Evolutionary conservation across 2,329 filamentous ascomycete genomes (phyloP).

Genomic region (Esteya vermicola): DNA sequence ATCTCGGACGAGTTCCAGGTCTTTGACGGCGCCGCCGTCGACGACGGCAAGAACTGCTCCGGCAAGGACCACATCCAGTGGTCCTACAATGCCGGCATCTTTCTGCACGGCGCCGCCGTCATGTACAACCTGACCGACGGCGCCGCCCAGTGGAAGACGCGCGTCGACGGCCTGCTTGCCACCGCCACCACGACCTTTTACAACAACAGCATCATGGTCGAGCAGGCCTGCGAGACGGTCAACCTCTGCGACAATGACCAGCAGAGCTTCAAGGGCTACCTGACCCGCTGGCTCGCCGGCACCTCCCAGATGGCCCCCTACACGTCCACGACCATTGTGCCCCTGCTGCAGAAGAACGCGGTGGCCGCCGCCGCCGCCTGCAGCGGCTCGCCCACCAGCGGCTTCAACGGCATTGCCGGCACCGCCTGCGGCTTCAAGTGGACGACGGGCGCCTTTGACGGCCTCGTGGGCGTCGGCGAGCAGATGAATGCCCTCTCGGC

Average conservation of each 20-base stretch:
- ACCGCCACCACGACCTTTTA: slow-evolving; percentile 40
- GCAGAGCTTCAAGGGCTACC: slow-evolving; percentile 62
- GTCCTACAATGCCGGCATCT: slow-evolving; percentile 57
- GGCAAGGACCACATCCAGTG: slow-evolving; percentile 46
- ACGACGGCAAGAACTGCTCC: slow-evolving; percentile 28
- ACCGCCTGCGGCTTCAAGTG: slow-evolving; percentile 57
- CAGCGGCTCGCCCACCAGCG: slow-evolving; percentile 25
- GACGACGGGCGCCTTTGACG: slow-evolving; percentile 43
- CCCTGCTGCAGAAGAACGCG: slow-evolving; percentile 36
- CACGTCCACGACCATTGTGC: slow-evolving; percentile 32
- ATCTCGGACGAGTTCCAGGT: slow-evolving; percentile 41
- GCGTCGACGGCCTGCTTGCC: slow-evolving; percentile 43
- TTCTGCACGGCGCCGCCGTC: slow-evolving; percentile 45
- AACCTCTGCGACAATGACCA: slow-evolving; percentile 56
- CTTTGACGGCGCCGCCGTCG: slow-evolving; percentile 39
- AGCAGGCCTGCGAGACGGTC: slow-evolving; percentile 50
- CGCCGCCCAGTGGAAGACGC: slow-evolving; percentile 36
- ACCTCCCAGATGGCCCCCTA: slow-evolving; percentile 40
- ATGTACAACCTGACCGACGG: slow-evolving; percentile 48
- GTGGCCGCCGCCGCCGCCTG: slow-evolving; percentile 37
- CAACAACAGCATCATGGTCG: slow-evolving; percentile 41
- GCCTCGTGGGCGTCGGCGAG: slow-evolving; percentile 47
- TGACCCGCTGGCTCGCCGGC: slow-evolving; percentile 50
- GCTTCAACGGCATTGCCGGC: slow-evolving; percentile 36
- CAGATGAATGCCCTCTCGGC: slow-evolving; percentile 55